phyloP scores from a whole-genome alignment of 2,329 filamentous ascomycete species.

The Pseudophaeomoniella oleicola region DNA sequence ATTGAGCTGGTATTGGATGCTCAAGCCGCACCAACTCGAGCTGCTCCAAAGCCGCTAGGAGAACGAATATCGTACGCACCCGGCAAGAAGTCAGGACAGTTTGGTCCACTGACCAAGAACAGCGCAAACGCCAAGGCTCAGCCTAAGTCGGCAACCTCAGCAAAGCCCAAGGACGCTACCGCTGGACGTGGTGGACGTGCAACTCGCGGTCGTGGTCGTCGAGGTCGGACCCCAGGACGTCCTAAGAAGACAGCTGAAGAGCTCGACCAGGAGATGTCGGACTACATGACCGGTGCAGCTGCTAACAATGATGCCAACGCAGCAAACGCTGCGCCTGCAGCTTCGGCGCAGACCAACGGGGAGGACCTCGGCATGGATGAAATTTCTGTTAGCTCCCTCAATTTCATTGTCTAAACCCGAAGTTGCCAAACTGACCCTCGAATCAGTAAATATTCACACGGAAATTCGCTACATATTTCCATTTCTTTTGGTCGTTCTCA shows the following conservation, averaged over 20 bases:
- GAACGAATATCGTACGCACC: conserved; percentile 65
- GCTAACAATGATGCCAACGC: conserved; percentile 25
- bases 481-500: too few relatives aligned
- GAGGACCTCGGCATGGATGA: conserved; percentile 42
- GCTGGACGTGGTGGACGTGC: conserved; percentile 27
- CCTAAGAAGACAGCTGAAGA: conserved; percentile 87
- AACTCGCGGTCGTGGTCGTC: conserved; percentile 34
- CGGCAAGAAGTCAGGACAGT: conserved; percentile 4
- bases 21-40: conserved; percentile 51
- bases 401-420: conserved; percentile 6
- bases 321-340: conserved; percentile 28
- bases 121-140: conserved; percentile 44
- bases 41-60: conserved; percentile 58
- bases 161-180: conserved; percentile 44
- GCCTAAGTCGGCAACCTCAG: conserved; percentile 65
- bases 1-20: conserved; percentile 85
- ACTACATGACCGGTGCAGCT: conserved; percentile 58
- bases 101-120: conserved; percentile 11
- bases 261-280: conserved; percentile 92
- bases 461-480: too few relatives aligned
- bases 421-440: too few relatives aligned
- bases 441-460: too few relatives aligned
- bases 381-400: conserved; percentile 30
- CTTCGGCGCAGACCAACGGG: conserved; percentile 32
- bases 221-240: conserved; percentile 45